phyloP scores from a whole-genome alignment of 495 filamentous ascomycete genomes.

The Xylaria bambusicola region DNA sequence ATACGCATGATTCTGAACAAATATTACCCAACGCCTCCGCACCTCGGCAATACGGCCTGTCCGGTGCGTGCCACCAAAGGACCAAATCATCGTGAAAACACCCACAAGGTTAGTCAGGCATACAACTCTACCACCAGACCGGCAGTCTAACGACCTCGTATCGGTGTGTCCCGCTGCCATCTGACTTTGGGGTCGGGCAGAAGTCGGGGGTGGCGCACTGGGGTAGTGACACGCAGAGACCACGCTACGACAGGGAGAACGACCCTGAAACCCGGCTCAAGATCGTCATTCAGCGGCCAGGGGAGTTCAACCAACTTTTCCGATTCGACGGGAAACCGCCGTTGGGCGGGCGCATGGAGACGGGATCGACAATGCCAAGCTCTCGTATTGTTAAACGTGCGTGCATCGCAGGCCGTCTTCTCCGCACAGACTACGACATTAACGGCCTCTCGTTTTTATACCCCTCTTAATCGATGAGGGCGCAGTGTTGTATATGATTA shows the following conservation, averaged over 20 bases:
- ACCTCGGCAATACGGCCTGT: too few relatives aligned
- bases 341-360: conserved; percentile 2
- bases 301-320: not conserved
- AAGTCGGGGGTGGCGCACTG: not conserved
- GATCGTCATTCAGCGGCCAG: not conserved
- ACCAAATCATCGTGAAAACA: not conserved
- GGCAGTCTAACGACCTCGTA: conserved; percentile 12
- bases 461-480: not conserved
- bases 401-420: conserved; percentile 2
- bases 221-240: not conserved
- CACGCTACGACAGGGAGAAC: not conserved
- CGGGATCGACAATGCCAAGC: conserved; percentile 21
- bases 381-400: conserved; percentile 16
- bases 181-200: not conserved
- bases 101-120: conserved; percentile 2
- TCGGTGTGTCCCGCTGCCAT: conserved; percentile 6
- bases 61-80: not conserved
- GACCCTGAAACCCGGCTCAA: not conserved
- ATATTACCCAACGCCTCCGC: not conserved
- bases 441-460: too few relatives aligned
- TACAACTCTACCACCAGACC: not conserved
- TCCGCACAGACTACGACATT: conserved; percentile 11
- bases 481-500: not conserved
- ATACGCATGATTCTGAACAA: not conserved
- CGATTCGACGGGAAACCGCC: conserved; percentile 8